Conservation (phyloP, 1,284 basidiomycete species). For the Trametes versicolor region DNA sequence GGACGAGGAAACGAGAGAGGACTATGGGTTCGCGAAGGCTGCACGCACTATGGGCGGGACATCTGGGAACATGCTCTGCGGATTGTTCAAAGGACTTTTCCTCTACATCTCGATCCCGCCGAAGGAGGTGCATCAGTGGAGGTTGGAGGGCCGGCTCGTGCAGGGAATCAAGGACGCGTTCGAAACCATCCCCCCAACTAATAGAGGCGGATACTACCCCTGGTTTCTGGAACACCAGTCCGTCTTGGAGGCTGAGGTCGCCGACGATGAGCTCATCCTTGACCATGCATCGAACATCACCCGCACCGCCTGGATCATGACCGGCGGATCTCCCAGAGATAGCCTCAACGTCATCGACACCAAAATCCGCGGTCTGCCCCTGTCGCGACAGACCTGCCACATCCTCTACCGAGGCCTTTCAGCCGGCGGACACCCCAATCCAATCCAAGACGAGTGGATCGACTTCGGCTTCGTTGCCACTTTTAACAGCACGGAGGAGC, state of each 20-base stretch:
- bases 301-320: constrained; percentile 9
- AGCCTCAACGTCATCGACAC: constrained; percentile 25
- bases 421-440: constrained; percentile 24
- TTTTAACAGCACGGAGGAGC: constrained; percentile 30
- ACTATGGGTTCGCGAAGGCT: constrained; percentile 49
- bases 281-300: neutral
- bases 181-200: constrained; percentile 36
- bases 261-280: neutral
- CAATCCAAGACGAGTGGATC: constrained; percentile 33
- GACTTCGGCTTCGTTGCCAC: constrained; percentile 46
- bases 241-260: constrained; percentile 34
- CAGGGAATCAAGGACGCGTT: constrained; percentile 36
- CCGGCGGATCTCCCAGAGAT: constrained; percentile 9
- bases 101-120: neutral
- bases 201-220: neutral
- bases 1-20: constrained; percentile 44
- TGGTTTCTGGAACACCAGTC: constrained; percentile 17
- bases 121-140: neutral
- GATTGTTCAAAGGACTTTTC: neutral
- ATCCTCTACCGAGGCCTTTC: constrained; percentile 28
- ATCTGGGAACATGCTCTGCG: constrained; percentile 9
- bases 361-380: constrained; percentile 17
- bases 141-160: neutral
- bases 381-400: constrained; percentile 28
- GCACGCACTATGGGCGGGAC: neutral